phyloP scores from a whole-genome alignment of 805 yeast genomes.

The Suhomyces sp. region DNA sequence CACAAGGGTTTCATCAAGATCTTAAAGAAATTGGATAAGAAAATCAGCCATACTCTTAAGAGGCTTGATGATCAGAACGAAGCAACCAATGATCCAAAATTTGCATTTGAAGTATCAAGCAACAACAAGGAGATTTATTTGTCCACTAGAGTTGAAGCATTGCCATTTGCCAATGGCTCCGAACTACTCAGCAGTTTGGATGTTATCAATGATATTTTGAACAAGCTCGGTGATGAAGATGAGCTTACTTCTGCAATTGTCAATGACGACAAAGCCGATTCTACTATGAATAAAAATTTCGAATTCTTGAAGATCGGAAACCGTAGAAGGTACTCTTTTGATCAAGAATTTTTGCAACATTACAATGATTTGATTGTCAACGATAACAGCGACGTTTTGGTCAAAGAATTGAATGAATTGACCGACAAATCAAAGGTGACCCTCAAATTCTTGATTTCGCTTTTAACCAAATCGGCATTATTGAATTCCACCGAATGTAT shows the following conservation, averaged over 20 bases:
- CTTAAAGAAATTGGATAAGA: constrained; percentile 86
- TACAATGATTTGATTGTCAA: constrained; percentile 22
- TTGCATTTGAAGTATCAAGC: constrained; percentile 22
- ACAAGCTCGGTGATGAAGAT: constrained; percentile 41
- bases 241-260: constrained; percentile 1
- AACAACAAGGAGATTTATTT: constrained; percentile 44
- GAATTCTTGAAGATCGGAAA: constrained; percentile 23
- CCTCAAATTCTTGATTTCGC: constrained; percentile 52
- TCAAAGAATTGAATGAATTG: constrained; percentile 36
- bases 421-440: constrained; percentile 45
- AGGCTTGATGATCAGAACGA: constrained; percentile 12
- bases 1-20: constrained; percentile 87
- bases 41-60: constrained; percentile 34
- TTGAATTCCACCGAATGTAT: constrained; percentile 56
- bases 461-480: constrained; percentile 64
- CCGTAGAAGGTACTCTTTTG: constrained; percentile 22
- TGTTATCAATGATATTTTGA: constrained; percentile 50
- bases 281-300: constrained; percentile 1
- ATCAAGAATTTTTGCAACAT: constrained; percentile 20
- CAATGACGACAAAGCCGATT: constrained; percentile 6
- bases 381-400: constrained; percentile 47
- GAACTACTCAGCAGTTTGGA: constrained; percentile 56
- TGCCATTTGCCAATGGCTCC: constrained; percentile 72
- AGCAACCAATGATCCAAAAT: constrained; percentile 6
- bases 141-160: constrained; percentile 63